phyloP scores from a whole-genome alignment of 495 filamentous ascomycete genomes.

The Friedmanniomyces endolithicus region DNA sequence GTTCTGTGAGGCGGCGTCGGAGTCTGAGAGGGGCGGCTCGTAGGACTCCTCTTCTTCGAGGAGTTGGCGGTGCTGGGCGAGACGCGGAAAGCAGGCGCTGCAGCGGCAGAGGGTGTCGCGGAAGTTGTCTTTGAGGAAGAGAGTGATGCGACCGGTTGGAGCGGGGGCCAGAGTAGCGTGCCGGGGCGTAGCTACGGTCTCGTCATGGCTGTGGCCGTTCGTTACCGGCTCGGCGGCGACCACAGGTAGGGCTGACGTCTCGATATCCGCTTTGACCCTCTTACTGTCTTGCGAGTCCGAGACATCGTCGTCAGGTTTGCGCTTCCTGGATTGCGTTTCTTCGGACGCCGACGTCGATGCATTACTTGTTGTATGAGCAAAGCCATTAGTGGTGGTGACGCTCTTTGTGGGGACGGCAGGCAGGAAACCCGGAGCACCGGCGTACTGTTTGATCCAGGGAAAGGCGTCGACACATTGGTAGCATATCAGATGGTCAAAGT shows the following conservation, averaged over 20 bases:
- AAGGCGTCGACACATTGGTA: constrained; percentile 82
- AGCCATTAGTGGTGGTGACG: constrained; percentile 1
- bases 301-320: constrained; percentile 55
- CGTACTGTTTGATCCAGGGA: constrained; percentile 88
- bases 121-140: constrained; percentile 69
- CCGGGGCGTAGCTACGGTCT: constrained; percentile 28
- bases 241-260: too few species aligned
- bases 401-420: constrained; percentile 41
- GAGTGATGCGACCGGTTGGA: constrained; percentile 50
- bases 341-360: neutral
- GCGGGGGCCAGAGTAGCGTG: constrained; percentile 38
- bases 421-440: constrained; percentile 71
- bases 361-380: neutral
- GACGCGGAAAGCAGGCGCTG: constrained; percentile 58
- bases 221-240: neutral
- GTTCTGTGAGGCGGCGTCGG: constrained; percentile 29
- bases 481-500: constrained; percentile 82
- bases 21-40: constrained; percentile 74
- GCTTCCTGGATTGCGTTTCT: constrained; percentile 47
- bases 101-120: constrained; percentile 69
- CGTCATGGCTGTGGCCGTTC: constrained; percentile 3
- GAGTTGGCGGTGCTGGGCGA: constrained; percentile 58
- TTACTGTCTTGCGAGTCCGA: constrained; percentile 24
- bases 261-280: constrained; percentile 22
- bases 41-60: constrained; percentile 90